Percentiles rank a stretch among this genome's conserved stretches.
Conservation (phyloP, 1,139 yeast genomes). For the Kodamaea sp. region DNA sequence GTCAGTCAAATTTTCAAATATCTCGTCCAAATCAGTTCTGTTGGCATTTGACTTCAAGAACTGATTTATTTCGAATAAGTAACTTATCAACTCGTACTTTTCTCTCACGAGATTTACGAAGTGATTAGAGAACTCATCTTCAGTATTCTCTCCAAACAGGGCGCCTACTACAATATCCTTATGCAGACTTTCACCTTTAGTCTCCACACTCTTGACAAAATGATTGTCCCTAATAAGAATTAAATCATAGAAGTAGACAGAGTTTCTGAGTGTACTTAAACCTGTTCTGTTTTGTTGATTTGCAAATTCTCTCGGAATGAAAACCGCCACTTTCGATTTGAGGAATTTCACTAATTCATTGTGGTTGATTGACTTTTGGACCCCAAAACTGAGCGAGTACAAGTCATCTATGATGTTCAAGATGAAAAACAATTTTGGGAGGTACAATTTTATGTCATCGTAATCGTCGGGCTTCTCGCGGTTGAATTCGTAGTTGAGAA, state of each 20-base stretch:
- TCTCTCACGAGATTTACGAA: constrained; percentile 27
- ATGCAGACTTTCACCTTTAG: neutral
- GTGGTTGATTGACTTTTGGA: constrained; percentile 38
- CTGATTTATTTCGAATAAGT: constrained; percentile 29
- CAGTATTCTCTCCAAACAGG: constrained; percentile 1
- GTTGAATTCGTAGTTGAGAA: constrained; percentile 18
- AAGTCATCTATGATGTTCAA: constrained; percentile 55
- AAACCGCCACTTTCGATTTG: constrained; percentile 14
- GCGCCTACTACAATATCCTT: neutral
- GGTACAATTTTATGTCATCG: constrained; percentile 42
- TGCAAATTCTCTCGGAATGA: constrained; percentile 11
- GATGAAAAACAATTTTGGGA: constrained; percentile 52
- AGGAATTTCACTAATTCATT: constrained; percentile 20
- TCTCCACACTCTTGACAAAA: constrained; percentile 11
- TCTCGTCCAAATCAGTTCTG: constrained; percentile 45
- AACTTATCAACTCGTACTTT: constrained; percentile 32
- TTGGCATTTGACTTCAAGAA: constrained; percentile 31
- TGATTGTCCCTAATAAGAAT: constrained; percentile 19
- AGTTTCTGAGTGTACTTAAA: constrained; percentile 4
- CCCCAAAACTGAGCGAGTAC: constrained; percentile 59
- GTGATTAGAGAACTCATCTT: constrained; percentile 13
- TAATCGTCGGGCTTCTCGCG: constrained; percentile 17
- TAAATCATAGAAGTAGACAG: constrained; percentile 18
- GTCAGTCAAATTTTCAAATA: constrained; percentile 46
- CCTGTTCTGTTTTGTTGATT: neutral